These are phyloP conservation scores for Plenodomus tracheiphilus DNA, from an alignment of 2,329 filamentous ascomycete species.

Conservation along the genomic window DNA sequence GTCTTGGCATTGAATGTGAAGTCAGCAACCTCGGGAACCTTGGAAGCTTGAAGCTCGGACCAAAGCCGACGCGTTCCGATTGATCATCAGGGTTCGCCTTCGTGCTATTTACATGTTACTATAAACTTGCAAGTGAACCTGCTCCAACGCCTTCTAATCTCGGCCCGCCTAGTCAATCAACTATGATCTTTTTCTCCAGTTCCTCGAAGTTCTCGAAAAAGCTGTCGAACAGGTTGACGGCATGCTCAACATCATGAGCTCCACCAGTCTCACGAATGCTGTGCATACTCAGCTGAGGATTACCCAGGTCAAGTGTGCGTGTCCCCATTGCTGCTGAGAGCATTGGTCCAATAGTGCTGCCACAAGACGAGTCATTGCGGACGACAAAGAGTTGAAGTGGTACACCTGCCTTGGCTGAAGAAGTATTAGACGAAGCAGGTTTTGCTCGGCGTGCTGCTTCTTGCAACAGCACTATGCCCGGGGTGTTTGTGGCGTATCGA, in stretches of 20 bases:
- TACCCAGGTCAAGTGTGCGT: slow-evolving; percentile 88
- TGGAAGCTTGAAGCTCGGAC: slow-evolving; percentile 6
- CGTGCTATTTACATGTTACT: background rate
- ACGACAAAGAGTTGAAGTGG: slow-evolving; percentile 96
- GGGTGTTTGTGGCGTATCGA: slow-evolving; percentile 93
- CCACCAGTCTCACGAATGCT: slow-evolving; percentile 93
- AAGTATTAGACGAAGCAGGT: slow-evolving; percentile 47
- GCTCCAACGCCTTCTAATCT: slow-evolving; percentile 13
- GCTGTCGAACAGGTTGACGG: slow-evolving; percentile 80
- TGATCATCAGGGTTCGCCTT: background rate
- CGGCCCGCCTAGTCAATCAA: slow-evolving; percentile 63
- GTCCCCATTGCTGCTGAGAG: slow-evolving; percentile 83
- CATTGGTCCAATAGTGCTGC: slow-evolving; percentile 98
- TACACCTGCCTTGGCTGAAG: slow-evolving; percentile 63
- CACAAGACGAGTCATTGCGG: slow-evolving; percentile 91
- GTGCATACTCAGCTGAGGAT: slow-evolving; percentile 95
- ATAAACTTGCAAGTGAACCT: background rate
- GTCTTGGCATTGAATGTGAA: slow-evolving; percentile 30
- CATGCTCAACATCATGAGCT: slow-evolving; percentile 82
- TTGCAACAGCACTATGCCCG: slow-evolving; percentile 89
- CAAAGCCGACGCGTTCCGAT: slow-evolving; percentile 7
- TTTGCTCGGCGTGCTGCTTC: slow-evolving; percentile 73
- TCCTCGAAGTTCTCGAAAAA: slow-evolving; percentile 87
- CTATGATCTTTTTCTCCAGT: slow-evolving; percentile 78
- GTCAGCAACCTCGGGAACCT: background rate